Base-by-base conservation (phyloP, 2,329 filamentous ascomycete species). In the Sporothrix dimorphospora region DNA sequence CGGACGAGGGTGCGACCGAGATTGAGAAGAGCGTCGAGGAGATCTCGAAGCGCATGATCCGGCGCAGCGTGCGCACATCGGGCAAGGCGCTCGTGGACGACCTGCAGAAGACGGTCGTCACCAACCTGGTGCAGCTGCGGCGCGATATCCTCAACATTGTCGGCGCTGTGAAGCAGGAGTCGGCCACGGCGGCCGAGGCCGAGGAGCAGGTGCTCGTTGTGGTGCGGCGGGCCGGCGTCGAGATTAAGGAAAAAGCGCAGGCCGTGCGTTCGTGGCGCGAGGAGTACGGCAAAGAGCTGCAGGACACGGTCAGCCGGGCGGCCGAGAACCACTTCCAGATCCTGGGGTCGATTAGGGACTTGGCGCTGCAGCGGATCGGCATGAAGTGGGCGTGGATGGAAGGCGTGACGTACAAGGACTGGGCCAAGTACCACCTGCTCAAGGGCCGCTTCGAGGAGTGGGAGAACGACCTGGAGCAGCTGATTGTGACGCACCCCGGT, bases 351-450 rank as follows among this genome's bases (percentile, higher is more conserved):
- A 94, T 96, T 73, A 90, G 93, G 55, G 92, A 94, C 77, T 85
- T 97, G 47, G 93, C 94, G 6, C 86, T 98, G 45, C 93, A 97
- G 79, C 93, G 97, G 80, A 94, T 98, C 70, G 94, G 94, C 72
- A 95, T 97, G 90, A 89, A 88, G 78, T 99, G 96, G 94, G 94
- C 95, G 14, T 97, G 93, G 91, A 96, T 94, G 83, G 94, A 98
- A 72, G 94, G 94, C 42, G 89, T 99, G 74, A 97, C 95, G 1
- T 98, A 99, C 85, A 94, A 97, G 80, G 94, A 99, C 80, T 99
- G 96, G 96, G 89, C 91, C 73, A 96, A 95, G 80, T 99, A 97
- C 79, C 94, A 98, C 80, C 89, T 92, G 73, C 85, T 99, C 72
- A 97, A 93, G 83, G 89, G 88, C 70, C 91, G 92, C 14, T 92